phyloP scores from a whole-genome alignment of 345 rosid genomes.

The Sonneratia caseolaris region DNA sequence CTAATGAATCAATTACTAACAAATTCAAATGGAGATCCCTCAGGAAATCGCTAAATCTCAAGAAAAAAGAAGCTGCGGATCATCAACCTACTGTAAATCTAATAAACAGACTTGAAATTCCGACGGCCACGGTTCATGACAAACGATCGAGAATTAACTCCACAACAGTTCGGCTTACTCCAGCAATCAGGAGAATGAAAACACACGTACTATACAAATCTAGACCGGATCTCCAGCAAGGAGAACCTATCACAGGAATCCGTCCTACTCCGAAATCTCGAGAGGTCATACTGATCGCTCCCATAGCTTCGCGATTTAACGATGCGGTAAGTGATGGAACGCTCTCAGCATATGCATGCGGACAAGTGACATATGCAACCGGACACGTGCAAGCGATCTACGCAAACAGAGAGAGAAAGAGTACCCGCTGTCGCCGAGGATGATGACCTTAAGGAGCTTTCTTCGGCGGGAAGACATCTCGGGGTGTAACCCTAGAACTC shows the following conservation, averaged over 20 bases:
- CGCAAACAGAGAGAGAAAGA: not conserved
- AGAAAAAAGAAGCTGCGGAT: not conserved
- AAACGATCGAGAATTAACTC: not conserved
- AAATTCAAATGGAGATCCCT: not conserved
- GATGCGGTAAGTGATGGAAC: not conserved
- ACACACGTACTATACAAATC: not conserved
- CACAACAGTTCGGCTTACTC: not conserved
- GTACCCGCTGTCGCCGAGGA: constrained; percentile 98
- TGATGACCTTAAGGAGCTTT: constrained; percentile 89
- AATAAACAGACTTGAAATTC: not conserved
- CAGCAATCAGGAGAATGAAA: not conserved
- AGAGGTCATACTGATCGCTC: not conserved
- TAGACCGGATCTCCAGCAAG: not conserved
- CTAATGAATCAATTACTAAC: not conserved
- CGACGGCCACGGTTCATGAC: not conserved
- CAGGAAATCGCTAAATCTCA: not conserved
- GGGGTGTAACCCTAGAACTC: not conserved
- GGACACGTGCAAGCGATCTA: not conserved
- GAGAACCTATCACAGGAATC: not conserved
- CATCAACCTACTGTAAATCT: not conserved
- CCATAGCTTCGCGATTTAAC: not conserved
- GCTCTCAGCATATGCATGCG: not conserved
- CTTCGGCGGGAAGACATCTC: constrained; percentile 85
- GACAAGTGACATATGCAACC: not conserved
- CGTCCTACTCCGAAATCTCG: not conserved